Base-by-base conservation (phyloP, 306 rosid genomes). In the Cyclanthera cordifolia region DNA sequence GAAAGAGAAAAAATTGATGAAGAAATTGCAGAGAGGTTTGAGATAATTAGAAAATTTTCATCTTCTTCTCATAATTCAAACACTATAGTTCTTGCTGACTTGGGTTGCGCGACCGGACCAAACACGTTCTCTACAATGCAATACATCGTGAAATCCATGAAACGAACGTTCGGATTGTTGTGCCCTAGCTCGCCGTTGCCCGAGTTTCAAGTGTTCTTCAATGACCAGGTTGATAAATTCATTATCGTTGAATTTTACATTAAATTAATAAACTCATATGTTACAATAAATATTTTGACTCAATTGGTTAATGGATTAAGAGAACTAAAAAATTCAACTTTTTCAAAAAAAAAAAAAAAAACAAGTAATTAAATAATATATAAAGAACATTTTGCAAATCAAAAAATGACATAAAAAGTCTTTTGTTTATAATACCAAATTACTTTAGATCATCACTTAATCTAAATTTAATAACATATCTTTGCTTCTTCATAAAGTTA, bases 51-150 rank as follows among this genome's bases (percentile, higher is more conserved):
- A 4, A 32, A 72, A 6, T 16, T 74, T 6, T 25, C 70, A 16
- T 27, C 52, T 39, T 34, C 70, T n/a, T 20, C 53, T 23, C 30
- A 72, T n/a, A n/a, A n/a, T 25, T 67, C 76, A 43, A 51, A 64
- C 41, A 25, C 75, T 19, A 64, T 78, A 34, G 49, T 28, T 0
- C 41, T 82, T 1, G 85, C 82, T 12, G 85, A 82, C 51, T 60
- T 82, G 61, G 85, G 85, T 23, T 82, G 82, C 32, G 74, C 85
- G 0, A 43, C 61, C 0, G 85, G 83, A 34, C 80, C 85, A 1
- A 82, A 82, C 28, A 79, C 86, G 1, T 78, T 76, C 55, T 12
- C 15, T 1, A 63, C 77, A 0, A 60, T 79, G 27, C 65, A 82
- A 46, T 76, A 76, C 72, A 74, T 78, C 13, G 25, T 79, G 0